Evolutionary conservation across 495 filamentous ascomycete species (phyloP).

Genomic region (Hypoxylon fuscum): DNA sequence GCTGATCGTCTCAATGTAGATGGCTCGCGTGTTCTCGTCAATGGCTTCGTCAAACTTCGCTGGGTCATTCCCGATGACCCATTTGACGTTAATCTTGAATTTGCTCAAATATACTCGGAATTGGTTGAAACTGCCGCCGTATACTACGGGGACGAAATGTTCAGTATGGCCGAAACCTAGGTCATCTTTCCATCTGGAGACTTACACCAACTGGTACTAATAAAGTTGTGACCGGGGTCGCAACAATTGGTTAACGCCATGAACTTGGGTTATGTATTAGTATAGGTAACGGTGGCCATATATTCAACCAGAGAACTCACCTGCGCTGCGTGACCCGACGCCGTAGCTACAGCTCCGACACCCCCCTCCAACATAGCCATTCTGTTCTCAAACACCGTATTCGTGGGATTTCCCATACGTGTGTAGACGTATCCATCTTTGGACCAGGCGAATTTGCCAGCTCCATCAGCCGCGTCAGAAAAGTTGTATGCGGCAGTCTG

Average conservation of each 20-base stretch:
- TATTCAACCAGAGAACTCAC: conserved; percentile 22
- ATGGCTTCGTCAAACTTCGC: conserved; percentile 47
- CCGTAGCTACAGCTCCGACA: conserved; percentile 53
- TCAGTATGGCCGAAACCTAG: conserved; percentile 12
- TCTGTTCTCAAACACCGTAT: conserved; percentile 51
- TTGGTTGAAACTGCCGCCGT: conserved; percentile 55
- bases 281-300: conserved; percentile 3
- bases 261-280: conserved; percentile 42
- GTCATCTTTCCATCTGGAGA: not conserved
- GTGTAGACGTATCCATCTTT: conserved; percentile 56
- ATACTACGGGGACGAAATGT: conserved; percentile 25
- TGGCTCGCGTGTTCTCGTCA: conserved; percentile 52
- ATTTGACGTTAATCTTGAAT: conserved; percentile 53
- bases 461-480: conserved; percentile 54
- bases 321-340: conserved; percentile 51
- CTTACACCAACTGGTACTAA: conserved; percentile 52
- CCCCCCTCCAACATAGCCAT: conserved; percentile 56
- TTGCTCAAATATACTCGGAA: conserved; percentile 54
- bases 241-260: conserved; percentile 54
- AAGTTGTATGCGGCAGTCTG: conserved; percentile 55
- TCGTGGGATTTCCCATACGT: conserved; percentile 55
- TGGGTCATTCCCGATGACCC: conserved; percentile 51
- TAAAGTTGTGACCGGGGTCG: conserved; percentile 53
- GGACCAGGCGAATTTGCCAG: conserved; percentile 54
- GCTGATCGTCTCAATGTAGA: conserved; percentile 55